A percentile compares a stretch with the other conserved stretches of the same genome.
These are phyloP conservation scores for Fusarium nematophilum DNA, from an alignment of 2,329 filamentous ascomycete species.

Conservation along the genomic window DNA sequence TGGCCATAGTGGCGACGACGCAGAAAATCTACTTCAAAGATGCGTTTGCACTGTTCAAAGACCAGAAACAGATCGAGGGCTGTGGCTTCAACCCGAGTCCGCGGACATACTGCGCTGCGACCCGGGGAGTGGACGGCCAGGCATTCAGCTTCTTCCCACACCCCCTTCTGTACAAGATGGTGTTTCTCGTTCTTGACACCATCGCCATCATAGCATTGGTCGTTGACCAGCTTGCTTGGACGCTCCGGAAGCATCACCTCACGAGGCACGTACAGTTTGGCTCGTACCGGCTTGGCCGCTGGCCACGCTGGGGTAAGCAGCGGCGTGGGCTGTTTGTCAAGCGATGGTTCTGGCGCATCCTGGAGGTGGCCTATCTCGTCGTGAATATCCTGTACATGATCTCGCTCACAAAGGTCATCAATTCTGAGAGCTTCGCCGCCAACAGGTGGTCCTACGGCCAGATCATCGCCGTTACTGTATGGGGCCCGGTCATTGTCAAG, in stretches of 20 bases:
- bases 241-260: slow-evolving; percentile 48
- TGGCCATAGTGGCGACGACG: slow-evolving; percentile 52
- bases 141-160: slow-evolving; percentile 52
- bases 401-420: slow-evolving; percentile 51
- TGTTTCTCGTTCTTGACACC: slow-evolving; percentile 51
- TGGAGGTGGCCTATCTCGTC: slow-evolving; percentile 52
- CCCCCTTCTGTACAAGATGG: slow-evolving; percentile 52
- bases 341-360: slow-evolving; percentile 48
- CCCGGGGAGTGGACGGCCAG: slow-evolving; percentile 48
- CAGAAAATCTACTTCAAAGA: slow-evolving; percentile 51
- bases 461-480: slow-evolving; percentile 54
- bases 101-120: slow-evolving; percentile 52
- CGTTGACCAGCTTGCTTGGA: slow-evolving; percentile 52
- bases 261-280: slow-evolving; percentile 48
- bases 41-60: slow-evolving; percentile 49
- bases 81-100: slow-evolving; percentile 54
- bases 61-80: slow-evolving; percentile 45
- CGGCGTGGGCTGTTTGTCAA: slow-evolving; percentile 45
- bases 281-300: slow-evolving; percentile 47
- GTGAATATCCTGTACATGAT: slow-evolving; percentile 54
- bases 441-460: slow-evolving; percentile 53
- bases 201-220: slow-evolving; percentile 50
- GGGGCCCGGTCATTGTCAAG: slow-evolving; percentile 55
- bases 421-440: slow-evolving; percentile 49
- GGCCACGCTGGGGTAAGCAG: slow-evolving; percentile 45